Evolutionary conservation across 1,284 basidiomycete genomes (phyloP).

Genomic region (Ganoderma sinense): DNA sequence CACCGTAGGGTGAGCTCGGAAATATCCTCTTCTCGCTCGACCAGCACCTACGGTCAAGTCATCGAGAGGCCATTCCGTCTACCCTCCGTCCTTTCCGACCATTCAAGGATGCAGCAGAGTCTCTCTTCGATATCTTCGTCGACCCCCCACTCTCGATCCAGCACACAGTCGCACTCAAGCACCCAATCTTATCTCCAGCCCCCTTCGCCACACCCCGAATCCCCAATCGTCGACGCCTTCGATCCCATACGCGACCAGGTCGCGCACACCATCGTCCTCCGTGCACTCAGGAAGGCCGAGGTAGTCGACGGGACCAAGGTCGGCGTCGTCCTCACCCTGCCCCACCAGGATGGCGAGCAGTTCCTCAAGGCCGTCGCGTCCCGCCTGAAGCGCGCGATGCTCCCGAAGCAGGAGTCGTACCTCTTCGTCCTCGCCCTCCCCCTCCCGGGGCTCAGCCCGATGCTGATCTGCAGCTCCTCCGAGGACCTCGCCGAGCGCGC

Average conservation of each 20-base stretch:
- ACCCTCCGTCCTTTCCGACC: constrained; percentile 8
- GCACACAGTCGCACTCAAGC: background rate
- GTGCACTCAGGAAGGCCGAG: constrained; percentile 58
- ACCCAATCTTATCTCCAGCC: background rate
- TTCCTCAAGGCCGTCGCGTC: constrained; percentile 63
- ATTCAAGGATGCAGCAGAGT: background rate
- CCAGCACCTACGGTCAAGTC: constrained; percentile 28
- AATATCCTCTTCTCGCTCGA: constrained; percentile 19
- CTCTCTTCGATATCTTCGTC: constrained; percentile 30
- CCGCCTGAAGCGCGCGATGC: constrained; percentile 16
- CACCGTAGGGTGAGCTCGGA: constrained; percentile 8
- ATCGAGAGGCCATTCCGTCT: constrained; percentile 12
- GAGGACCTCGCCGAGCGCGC: constrained; percentile 66
- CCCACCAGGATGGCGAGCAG: constrained; percentile 56
- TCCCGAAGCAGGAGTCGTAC: constrained; percentile 50
- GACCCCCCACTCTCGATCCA: constrained; percentile 27
- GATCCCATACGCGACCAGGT: constrained; percentile 69
- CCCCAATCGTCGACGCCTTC: constrained; percentile 46
- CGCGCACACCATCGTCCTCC: constrained; percentile 63
- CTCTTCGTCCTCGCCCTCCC: constrained; percentile 61
- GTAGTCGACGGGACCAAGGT: constrained; percentile 57
- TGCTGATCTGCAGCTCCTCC: constrained; percentile 65
- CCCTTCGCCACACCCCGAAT: background rate
- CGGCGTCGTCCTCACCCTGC: constrained; percentile 64
- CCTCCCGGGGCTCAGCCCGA: constrained; percentile 37